Evolutionary conservation across 2,329 filamentous ascomycete genomes (phyloP), one percentile per base, ranked within the genome.

Genomic region (Hymenoscyphus repandus): DNA sequence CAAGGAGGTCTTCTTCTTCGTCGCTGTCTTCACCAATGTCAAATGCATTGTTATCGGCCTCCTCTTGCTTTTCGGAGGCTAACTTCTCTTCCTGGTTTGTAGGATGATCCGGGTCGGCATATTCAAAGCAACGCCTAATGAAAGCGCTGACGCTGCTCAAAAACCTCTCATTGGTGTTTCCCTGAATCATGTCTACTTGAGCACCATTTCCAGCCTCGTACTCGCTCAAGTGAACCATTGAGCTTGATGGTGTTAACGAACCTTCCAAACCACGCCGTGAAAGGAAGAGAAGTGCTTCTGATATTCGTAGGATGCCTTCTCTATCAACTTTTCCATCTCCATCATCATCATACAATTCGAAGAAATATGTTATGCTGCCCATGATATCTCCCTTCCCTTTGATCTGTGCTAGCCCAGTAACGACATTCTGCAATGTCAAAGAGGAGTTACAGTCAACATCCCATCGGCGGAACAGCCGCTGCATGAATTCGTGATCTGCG

Each of bases 311-410:
- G 51, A 99, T 99, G 5, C 93, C 93, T 69, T 99, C 93, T 10
- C 93, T 83, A 64, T 97, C 93, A 5, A 99, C 91, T 61, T 82
- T 90, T 22, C 93, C 93, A 65, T 96, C 90, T 1, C 83, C 80
- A 62, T 92, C 86, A 58, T 99, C 92, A 65, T 99, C 93, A 67
- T 97, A 96, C 0, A 99, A 80, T 63, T 96, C 89, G 62, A 99
- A 99, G 69, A 99, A 97, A 70, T 97, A 97, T 53, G 85, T 93
- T 64, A 99, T 97, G 52, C 88, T 93, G 30, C 89, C 89, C 92
- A 99, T 96, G 58, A 99, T 96, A 68, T 99, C 93, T 42, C 86
- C 85, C 49, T 87, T 90, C 7, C 93, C 92, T 68, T 96, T 97
- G 64, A 99, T 89, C 12, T 88, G 83, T 1, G 92, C 91, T 41